Conservation (phyloP, 306 rosid genomes). For the Medicago truncatula region DNA sequence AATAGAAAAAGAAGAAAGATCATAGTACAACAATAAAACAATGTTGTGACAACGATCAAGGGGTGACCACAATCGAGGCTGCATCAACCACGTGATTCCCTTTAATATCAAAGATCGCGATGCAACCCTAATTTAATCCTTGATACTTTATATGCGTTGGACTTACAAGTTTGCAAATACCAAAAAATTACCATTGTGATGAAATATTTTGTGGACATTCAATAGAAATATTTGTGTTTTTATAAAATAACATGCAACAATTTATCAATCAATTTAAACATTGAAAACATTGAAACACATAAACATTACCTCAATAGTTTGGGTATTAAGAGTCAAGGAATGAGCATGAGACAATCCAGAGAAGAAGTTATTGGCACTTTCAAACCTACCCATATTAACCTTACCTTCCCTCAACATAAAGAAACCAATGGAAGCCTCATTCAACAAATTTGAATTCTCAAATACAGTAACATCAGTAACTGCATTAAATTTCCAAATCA, state of each 20-base stretch:
- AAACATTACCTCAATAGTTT: slow-evolving; percentile 66
- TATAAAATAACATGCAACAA: neutral
- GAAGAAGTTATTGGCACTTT: slow-evolving; percentile 58
- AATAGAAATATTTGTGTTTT: too few relatives aligned
- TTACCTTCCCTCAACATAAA: slow-evolving; percentile 45
- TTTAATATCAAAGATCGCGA: too few relatives aligned
- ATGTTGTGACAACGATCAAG: neutral
- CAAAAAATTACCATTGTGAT: too few relatives aligned
- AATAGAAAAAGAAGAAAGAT: neutral
- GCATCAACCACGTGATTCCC: too few relatives aligned
- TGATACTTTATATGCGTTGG: too few relatives aligned
- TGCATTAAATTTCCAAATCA: slow-evolving; percentile 64
- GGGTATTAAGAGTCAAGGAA: slow-evolving; percentile 55
- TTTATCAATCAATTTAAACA: neutral
- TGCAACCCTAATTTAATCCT: too few relatives aligned
- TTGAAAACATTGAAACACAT: neutral
- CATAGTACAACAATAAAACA: neutral
- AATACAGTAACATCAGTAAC: slow-evolving; percentile 49
- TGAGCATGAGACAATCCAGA: slow-evolving; percentile 58
- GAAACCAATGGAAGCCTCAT: slow-evolving; percentile 61
- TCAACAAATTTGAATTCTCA: slow-evolving; percentile 47
- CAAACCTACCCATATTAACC: slow-evolving; percentile 50
- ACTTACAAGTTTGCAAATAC: too few relatives aligned
- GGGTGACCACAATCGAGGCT: neutral
- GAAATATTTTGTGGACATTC: too few relatives aligned